These are phyloP conservation scores for Candida yuanshanica DNA, from an alignment of 805 yeast species.

Conservation along the genomic window DNA sequence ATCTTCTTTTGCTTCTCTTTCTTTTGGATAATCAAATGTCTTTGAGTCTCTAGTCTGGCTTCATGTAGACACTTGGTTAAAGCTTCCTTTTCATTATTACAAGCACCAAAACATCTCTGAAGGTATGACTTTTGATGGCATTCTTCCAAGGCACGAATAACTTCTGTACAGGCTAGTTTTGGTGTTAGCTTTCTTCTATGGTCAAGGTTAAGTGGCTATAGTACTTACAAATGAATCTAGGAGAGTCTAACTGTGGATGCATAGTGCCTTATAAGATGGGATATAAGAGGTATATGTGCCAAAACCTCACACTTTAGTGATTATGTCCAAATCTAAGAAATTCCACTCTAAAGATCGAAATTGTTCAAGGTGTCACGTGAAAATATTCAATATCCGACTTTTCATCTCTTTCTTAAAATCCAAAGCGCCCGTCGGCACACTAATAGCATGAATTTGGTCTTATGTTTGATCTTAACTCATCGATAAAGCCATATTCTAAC, in stretches of 20 bases:
- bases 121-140: slow-evolving; percentile 73
- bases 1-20: slow-evolving; percentile 50
- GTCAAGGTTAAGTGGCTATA: neutral
- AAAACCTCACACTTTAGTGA: too few relatives aligned
- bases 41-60: slow-evolving; percentile 61
- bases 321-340: too few relatives aligned
- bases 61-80: slow-evolving; percentile 74
- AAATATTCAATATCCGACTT: too few relatives aligned
- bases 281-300: neutral
- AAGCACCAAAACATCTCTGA: slow-evolving; percentile 70
- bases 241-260: slow-evolving; percentile 52
- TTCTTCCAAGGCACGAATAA: slow-evolving; percentile 82
- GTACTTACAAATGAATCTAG: slow-evolving; percentile 39
- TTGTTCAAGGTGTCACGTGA: too few relatives aligned
- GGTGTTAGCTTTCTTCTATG: neutral
- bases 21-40: slow-evolving; percentile 44
- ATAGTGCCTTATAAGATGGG: slow-evolving; percentile 19
- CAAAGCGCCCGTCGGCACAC: too few relatives aligned
- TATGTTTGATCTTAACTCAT: too few relatives aligned
- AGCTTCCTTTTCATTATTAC: slow-evolving; percentile 80
- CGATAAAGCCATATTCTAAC: too few relatives aligned
- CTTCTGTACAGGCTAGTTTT: slow-evolving; percentile 59
- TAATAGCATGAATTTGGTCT: too few relatives aligned
- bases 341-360: too few relatives aligned
- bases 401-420: too few relatives aligned